Base-by-base conservation (phyloP, 2,329 filamentous ascomycete species). In the Thelonectria olida region DNA sequence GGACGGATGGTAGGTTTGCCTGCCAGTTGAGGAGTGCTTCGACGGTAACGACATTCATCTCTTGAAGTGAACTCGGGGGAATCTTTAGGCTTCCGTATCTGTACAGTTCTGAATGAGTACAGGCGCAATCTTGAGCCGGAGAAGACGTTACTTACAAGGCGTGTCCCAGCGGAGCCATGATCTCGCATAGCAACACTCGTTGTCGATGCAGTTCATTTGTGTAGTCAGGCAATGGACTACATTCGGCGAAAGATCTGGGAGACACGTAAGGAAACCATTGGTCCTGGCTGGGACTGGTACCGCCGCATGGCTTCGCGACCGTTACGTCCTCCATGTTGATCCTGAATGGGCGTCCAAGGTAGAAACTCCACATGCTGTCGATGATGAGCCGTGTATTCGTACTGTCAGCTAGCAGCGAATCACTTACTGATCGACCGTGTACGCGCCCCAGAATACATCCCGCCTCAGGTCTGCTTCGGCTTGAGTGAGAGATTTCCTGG, bases 381-480 rank as follows among this genome's bases (percentile, higher is more conserved):
- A 10, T 10, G 4, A 4, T 23, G 13, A 34, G 23, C 22, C 7
- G 7, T 15, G 12, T 15, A 10, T 15, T 15, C 31, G 31, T 34
- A 2, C 12, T 15, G 31, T 13, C 25, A 6, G 25, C 25, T 10
- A 4, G 20, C n/a, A 15, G 7, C 15, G 5, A 17, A 61, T n/a
- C n/a, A n/a, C 70, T 49, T 58, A 73, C 72, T 73, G 72, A 39
- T 75, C 73, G 22, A 73, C 62, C 1, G 67, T 65, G 49, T 71
- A 76, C 7, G 69, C 70, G 12, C 68, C 72, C 74, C 74, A 76
- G 54, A 76, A 76, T 0, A 73, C 66, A 6, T 64, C 62, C 13
- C 67, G 65, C 5, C 74, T 68, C 31, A 73, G 45, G 27, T 70
- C 69, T 0, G 69, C 73, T n/a, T 74, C 73, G 2, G 65, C 55